Evolutionary conservation across 805 yeast genomes (phyloP).

Genomic region (Jamesozyma lodderae): DNA sequence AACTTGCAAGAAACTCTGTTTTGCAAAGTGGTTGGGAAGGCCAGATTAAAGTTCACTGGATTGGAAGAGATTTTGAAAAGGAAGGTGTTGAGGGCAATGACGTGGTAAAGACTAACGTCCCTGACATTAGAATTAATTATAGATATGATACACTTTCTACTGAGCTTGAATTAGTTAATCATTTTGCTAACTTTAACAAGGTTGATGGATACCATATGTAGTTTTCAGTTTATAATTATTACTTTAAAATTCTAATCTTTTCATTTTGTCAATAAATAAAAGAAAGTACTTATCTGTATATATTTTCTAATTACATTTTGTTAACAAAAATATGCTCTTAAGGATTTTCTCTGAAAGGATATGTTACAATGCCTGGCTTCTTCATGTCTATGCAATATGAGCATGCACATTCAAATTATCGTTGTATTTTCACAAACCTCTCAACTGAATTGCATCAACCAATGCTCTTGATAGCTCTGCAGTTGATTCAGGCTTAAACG

Average conservation of each 20-base stretch:
- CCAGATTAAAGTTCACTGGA: constrained; percentile 82
- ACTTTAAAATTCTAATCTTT: too few relatives aligned
- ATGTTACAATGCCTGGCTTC: too few relatives aligned
- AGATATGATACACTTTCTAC: constrained; percentile 71
- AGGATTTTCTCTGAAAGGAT: too few relatives aligned
- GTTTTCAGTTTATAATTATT: too few relatives aligned
- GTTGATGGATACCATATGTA: too few relatives aligned
- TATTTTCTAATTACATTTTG: too few relatives aligned
- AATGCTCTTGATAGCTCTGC: constrained; percentile 34
- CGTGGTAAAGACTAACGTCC: constrained; percentile 91
- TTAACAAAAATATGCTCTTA: too few relatives aligned
- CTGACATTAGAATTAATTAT: constrained; percentile 75
- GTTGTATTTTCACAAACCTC: constrained; percentile 31
- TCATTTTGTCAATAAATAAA: too few relatives aligned
- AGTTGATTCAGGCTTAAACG: constrained; percentile 14
- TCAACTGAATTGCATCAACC: constrained; percentile 39
- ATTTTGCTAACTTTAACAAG: constrained; percentile 37
- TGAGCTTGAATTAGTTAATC: constrained; percentile 59
- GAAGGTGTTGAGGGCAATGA: constrained; percentile 76
- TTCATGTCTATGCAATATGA: too few relatives aligned
- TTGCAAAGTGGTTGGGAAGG: constrained; percentile 91
- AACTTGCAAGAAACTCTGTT: constrained; percentile 87
- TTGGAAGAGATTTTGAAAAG: constrained; percentile 54
- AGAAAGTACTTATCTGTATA: too few relatives aligned
- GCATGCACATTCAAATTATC: too few relatives aligned